Evolutionary conservation across 1,139 yeast species (phyloP), one percentile per base, ranked within the genome.

Genomic region (Pichia sp.): DNA sequence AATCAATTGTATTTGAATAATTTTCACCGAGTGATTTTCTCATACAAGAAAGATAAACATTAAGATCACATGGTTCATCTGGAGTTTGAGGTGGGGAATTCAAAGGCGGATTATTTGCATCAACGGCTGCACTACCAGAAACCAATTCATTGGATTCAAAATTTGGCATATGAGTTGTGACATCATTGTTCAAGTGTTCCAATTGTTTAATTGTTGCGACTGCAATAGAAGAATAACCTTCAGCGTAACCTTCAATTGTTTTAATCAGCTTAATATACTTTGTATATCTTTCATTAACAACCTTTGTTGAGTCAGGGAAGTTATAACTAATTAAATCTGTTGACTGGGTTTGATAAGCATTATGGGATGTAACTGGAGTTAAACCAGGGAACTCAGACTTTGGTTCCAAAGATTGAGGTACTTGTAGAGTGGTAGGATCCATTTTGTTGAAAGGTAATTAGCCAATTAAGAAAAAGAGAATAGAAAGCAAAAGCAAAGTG

Each of bases 251-350:
- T 44, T 59, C 59, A 28, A 66, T 33, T 31, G 61, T 54, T 31
- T 53, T 59, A 31, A 60, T 56, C 51, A 63, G 57, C 52, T 52
- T 55, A 47, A 66, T 57, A 60, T 60, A 72, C 50, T 69, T 73
- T 44, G 58, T 61, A 46, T 61, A 63, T 43, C 70, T 55, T 31
- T 58, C 67, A 60, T 56, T 60, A 46, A 67, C 47, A 45, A 67
- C 14, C 25, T 52, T 53, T 3, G 67, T 52, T 10, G 68, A 60
- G 48, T 65, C 65, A 0, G 66, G 66, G 6, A 54, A 58, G 9
- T 45, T 41, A 22, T 53, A 45, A 28, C 50, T 49, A 3, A 58
- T 19, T 19, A 60, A 50, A 38, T 60, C 59, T 11, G 54, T 46
- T 3, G 45, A 27, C n/a, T 34, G n/a, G 4, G 36, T 11, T 3